Evolutionary conservation across 2,329 filamentous ascomycete genomes (phyloP), one percentile per base, ranked within the genome.

Genomic region (Hymenoscyphus scutula): DNA sequence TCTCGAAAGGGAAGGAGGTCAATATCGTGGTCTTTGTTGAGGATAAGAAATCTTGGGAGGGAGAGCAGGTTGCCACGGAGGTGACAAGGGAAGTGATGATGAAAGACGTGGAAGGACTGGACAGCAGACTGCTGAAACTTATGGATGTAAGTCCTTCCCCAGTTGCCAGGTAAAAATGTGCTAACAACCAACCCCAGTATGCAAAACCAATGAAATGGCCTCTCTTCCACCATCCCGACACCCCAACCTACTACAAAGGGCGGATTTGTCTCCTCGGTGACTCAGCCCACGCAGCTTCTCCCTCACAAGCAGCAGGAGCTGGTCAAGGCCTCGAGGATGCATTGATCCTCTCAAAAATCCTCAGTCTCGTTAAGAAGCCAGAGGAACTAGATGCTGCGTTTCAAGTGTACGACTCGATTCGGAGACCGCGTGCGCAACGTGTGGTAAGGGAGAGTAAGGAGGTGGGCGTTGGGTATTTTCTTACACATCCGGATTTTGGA

Each of bases 261-360:
- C 74, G 78, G 0, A 70, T 81, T 19, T 78, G 76, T 54, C 76
- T 87, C 1, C 72, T 84, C 0, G 86, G 85, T 7, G 85, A 89
- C 68, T 83, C 84, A 0, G 85, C 85, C 0, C 85, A 88, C 69
- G 84, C 84, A 0, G 82, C 82, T 51, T 81, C 83, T 0, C 85
- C 85, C 0, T 80, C 83, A 41, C 81, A 85, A 51, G 84, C 84
- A 0, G 79, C 84, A 1, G 85, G 84, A 2, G 80, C 82, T 0
- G 83, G 82, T 1, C 79, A 86, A 67, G 82, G 80, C 1, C 80
- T 87, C 59, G 81, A 84, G 65, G 82, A 84, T 61, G 75, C 72
- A 1, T 72, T 74, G 4, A 74, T 78, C 10, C 70, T 79, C 0
- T 76, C 78, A 0, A 75, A 76, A 2, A 66, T 85, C 0, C 72